Evolutionary conservation across 2,329 filamentous ascomycete genomes (phyloP), one percentile per base, ranked within the genome.

Genomic region (Pseudopithomyces maydicus): DNA sequence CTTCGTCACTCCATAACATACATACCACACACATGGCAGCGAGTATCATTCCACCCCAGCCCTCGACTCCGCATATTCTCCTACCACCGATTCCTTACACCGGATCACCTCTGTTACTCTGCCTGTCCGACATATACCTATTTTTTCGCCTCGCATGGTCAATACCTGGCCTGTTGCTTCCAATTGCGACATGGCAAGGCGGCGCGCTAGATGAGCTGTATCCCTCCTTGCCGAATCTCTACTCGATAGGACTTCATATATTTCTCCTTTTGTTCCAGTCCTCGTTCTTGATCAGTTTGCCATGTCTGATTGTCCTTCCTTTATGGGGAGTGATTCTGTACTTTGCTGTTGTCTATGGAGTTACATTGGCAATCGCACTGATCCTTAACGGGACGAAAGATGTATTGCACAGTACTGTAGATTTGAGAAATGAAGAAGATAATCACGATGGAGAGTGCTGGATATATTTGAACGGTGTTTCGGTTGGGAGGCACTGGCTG

Each of bases 391-490:
- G 77, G 41, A 42, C 51, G 15, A 53, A 61, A 42, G 55, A 64
- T 44, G 50, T 63, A 35, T 50, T 88, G 82, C 81, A 71, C 78
- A 86, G 83, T 63, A 72, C 75, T 17, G 86, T 85, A 52, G 86
- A 84, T 59, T 80, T 86, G 1, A 72, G 79, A 20, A 43, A 42
- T 8, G 57, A 64, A 35, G 46, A 1, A 1, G 19, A 15, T 6
- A 44, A 53, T n/a, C 74, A 79, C 70, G 78, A 79, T 11, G 80
- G 86, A 51, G 90, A 93, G 75, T 84, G 88, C 66, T 94, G 90
- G 90, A 81, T 93, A n/a, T 93, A 90, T 69, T 74, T 93, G 50
- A 93, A 93, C 67, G 90, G 90, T 0, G 85, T 92, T 26, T 85
- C 83, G 10, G 82, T 82, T 36, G 68, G 64, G 32, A 59, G 59